A percentile compares a stretch with the other conserved stretches of the same genome.
Conservation (phyloP, 495 filamentous ascomycete species). For the Aspergillus asperescens region DNA sequence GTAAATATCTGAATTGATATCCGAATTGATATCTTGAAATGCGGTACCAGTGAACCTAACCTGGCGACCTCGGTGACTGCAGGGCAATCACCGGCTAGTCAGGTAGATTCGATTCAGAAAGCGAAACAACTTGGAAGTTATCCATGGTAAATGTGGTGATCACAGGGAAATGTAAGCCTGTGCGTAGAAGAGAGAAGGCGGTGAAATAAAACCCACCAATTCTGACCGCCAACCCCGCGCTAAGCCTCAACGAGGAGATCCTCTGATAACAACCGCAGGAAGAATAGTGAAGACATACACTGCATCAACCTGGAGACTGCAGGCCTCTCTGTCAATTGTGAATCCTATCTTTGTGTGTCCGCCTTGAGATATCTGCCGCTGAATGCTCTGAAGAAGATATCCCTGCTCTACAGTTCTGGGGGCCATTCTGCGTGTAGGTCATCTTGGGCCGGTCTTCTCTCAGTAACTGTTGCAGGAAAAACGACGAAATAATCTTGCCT, state of each 20-base stretch:
- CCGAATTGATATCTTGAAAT: too few species aligned
- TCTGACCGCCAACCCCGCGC: conserved; percentile 29
- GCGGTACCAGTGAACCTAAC: too few species aligned
- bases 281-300: conserved; percentile 23
- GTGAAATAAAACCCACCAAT: conserved; percentile 10
- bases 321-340: conserved; percentile 1
- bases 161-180: neutral
- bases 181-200: conserved; percentile 14
- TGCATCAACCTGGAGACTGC: conserved; percentile 4
- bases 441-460: conserved; percentile 25
- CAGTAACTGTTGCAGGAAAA: conserved; percentile 28
- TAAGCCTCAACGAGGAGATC: conserved; percentile 20
- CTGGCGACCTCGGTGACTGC: neutral
- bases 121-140: too few species aligned
- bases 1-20: too few species aligned
- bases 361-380: neutral
- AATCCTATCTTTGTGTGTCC: neutral
- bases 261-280: conserved; percentile 24
- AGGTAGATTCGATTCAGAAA: neutral
- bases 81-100: neutral
- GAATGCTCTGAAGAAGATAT: conserved; percentile 18
- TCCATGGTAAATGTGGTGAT: too few species aligned
- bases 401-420: conserved; percentile 26
- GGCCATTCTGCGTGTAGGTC: conserved; percentile 25
- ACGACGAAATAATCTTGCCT: conserved; percentile 21